Evolutionary conservation across 129 eudicot genomes (phyloP).

Genomic region (Centaurea solstitialis): DNA sequence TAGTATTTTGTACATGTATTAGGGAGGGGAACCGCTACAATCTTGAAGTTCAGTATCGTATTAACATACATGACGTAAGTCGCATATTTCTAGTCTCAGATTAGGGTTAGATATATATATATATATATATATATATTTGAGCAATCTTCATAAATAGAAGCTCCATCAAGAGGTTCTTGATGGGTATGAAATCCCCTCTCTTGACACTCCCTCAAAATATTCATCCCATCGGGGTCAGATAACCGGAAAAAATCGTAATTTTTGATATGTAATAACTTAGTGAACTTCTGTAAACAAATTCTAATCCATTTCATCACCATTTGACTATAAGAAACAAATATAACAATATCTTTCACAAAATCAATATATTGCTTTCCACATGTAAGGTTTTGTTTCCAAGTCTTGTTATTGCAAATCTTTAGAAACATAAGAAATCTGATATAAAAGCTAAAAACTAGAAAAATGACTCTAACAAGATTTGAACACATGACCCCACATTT

Average conservation of each 20-base stretch:
- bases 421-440: too few species aligned
- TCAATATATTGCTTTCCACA: too few species aligned
- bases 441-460: too few species aligned
- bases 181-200: constrained; percentile 71
- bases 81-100: constrained; percentile 63
- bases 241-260: constrained; percentile 57
- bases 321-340: too few species aligned
- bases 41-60: background rate
- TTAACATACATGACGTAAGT: constrained; percentile 48
- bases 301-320: background rate
- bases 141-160: constrained; percentile 62
- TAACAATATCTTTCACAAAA: too few species aligned
- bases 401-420: too few species aligned
- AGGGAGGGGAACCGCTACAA: background rate
- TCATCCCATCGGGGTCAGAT: constrained; percentile 66
- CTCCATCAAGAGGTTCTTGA: constrained; percentile 51
- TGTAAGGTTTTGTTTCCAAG: too few species aligned
- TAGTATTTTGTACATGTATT: background rate
- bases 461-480: too few species aligned
- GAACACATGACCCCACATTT: too few species aligned
- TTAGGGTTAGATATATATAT: too few species aligned
- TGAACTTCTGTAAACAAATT: background rate
- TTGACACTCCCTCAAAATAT: constrained; percentile 55
- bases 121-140: constrained; percentile 62
- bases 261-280: constrained; percentile 35